These are phyloP conservation scores for Raffaelea deltoideospora DNA, from an alignment of 2,329 filamentous ascomycete species.

Conservation along the genomic window DNA sequence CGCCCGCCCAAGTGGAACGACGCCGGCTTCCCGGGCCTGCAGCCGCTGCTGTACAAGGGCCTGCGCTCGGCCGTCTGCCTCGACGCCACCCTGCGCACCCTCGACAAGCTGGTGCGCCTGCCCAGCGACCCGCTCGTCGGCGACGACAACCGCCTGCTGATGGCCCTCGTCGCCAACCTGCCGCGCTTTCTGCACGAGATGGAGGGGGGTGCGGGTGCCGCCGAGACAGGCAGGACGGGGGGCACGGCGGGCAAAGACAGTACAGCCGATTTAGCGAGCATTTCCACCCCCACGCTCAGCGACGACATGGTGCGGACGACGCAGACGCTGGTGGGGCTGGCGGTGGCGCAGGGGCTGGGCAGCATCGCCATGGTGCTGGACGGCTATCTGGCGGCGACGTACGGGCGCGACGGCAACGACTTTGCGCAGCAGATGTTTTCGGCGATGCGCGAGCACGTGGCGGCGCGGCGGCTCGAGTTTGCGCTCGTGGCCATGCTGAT, in stretches of 20 bases:
- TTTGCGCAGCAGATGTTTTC: conserved; percentile 61
- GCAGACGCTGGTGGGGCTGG: conserved; percentile 53
- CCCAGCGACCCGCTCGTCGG: conserved; percentile 72
- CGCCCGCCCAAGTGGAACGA: conserved; percentile 84
- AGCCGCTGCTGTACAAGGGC: conserved; percentile 79
- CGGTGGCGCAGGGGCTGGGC: conserved; percentile 54
- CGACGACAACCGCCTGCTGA: conserved; percentile 66
- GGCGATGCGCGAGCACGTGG: conserved; percentile 55
- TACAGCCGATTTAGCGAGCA: background rate
- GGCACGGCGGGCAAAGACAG: background rate
- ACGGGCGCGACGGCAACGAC: conserved; percentile 49
- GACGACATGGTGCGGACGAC: conserved; percentile 46
- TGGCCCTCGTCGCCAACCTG: conserved; percentile 80
- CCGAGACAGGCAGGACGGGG: background rate
- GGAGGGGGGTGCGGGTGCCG: conserved; percentile 33
- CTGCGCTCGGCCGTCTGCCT: conserved; percentile 74
- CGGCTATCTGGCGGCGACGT: conserved; percentile 52
- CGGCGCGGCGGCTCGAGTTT: conserved; percentile 71
- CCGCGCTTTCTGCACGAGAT: conserved; percentile 71
- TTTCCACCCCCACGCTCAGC: too few relatives aligned
- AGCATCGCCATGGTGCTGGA: conserved; percentile 55
- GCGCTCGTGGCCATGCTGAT: conserved; percentile 79
- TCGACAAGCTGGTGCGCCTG: conserved; percentile 65
- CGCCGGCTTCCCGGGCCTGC: conserved; percentile 71
- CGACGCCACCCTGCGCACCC: conserved; percentile 57